Evolutionary conservation across 768 basidiomycete species (phyloP).

Genomic region (Pisolithus orientalis): DNA sequence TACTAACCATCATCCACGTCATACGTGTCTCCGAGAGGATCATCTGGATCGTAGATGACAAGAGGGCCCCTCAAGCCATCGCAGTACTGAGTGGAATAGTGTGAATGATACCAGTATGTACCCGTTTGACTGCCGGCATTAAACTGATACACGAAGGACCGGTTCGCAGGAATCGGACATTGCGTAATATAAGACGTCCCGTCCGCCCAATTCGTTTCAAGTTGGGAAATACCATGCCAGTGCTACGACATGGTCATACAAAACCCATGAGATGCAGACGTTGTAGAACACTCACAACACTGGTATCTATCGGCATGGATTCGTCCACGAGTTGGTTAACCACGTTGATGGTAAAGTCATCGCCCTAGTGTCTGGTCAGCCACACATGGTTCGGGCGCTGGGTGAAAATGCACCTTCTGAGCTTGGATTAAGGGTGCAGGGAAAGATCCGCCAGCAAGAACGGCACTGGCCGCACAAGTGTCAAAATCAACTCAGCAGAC

Average conservation of each 20-base stretch:
- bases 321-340: conserved; percentile 37
- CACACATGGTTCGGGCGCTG: background rate
- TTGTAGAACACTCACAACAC: conserved; percentile 27
- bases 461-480: conserved; percentile 7
- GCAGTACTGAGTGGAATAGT: conserved; percentile 33
- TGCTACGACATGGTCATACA: conserved; percentile 30
- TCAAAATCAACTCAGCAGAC: background rate
- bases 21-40: conserved; percentile 32
- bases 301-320: conserved; percentile 46
- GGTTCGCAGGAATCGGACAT: conserved; percentile 24
- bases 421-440: conserved; percentile 40
- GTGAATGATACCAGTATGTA: conserved; percentile 33
- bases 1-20: conserved; percentile 40
- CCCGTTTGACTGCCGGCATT: conserved; percentile 17
- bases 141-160: conserved; percentile 20
- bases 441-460: conserved; percentile 37
- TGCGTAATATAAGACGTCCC: conserved; percentile 35
- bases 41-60: conserved; percentile 37
- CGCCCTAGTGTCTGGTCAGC: conserved; percentile 28
- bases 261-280: background rate
- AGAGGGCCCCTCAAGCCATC: conserved; percentile 35
- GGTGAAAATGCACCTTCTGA: conserved; percentile 22
- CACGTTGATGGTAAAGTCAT: conserved; percentile 38
- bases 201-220: conserved; percentile 38
- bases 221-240: conserved; percentile 51